These are phyloP conservation scores for Batkoa obscura DNA, from an alignment of 371 early-diverging fungal species.

Conservation along the genomic window DNA sequence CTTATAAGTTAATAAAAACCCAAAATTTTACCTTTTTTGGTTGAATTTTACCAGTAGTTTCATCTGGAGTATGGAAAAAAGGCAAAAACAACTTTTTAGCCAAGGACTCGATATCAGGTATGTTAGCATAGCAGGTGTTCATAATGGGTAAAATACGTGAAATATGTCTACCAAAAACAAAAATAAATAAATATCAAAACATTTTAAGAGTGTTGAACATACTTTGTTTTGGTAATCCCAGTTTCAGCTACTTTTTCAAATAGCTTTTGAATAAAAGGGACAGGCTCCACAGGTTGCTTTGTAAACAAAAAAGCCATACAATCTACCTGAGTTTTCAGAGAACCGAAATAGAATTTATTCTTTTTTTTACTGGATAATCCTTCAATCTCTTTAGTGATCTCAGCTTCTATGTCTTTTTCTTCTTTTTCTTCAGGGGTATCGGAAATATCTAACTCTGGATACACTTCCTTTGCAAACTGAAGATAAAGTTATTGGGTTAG, in stretches of 20 bases:
- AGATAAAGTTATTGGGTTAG: background rate
- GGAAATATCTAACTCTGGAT: background rate
- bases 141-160: constrained; percentile 41
- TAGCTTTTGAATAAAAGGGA: constrained; percentile 30
- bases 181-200: background rate
- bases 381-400: background rate
- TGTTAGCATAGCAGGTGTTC: constrained; percentile 31
- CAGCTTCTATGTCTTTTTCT: background rate
- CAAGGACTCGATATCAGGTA: constrained; percentile 29
- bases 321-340: background rate
- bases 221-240: constrained; percentile 34
- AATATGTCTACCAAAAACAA: constrained; percentile 16
- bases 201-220: no score
- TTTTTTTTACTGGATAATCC: background rate
- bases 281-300: constrained; percentile 28
- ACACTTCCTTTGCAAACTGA: background rate
- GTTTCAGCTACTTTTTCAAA: constrained; percentile 32
- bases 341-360: background rate
- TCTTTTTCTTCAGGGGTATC: background rate
- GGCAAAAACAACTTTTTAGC: constrained; percentile 28
- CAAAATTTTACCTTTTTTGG: background rate
- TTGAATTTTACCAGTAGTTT: constrained; percentile 5
- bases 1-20: background rate
- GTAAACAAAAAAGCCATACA: background rate
- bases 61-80: constrained; percentile 24